Conservation (phyloP, 2,329 filamentous ascomycete genomes). For the Diaporthe ilicicola region DNA sequence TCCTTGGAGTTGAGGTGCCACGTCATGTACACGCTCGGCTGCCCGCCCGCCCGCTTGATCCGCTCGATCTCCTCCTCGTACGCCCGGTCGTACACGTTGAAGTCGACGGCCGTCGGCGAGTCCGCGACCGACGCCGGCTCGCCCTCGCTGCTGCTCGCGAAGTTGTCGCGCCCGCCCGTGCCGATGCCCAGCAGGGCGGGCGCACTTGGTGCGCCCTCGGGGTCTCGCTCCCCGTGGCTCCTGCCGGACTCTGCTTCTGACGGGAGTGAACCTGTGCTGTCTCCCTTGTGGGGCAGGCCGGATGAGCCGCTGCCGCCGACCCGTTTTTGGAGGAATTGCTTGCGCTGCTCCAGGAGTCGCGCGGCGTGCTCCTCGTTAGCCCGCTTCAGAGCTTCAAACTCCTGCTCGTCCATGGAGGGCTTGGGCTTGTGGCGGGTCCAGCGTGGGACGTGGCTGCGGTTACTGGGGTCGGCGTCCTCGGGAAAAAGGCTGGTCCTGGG, state of each 20-base stretch:
- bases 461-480: constrained; percentile 37
- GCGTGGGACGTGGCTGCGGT: background rate
- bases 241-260: background rate
- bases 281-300: background rate
- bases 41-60: constrained; percentile 59
- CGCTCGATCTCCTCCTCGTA: constrained; percentile 84
- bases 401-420: constrained; percentile 33
- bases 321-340: constrained; percentile 46
- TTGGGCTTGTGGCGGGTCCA: constrained; percentile 25
- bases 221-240: constrained; percentile 33
- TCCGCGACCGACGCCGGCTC: constrained; percentile 72
- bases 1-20: constrained; percentile 56
- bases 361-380: constrained; percentile 57
- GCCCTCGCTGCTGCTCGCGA: constrained; percentile 48
- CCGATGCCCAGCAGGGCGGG: constrained; percentile 74
- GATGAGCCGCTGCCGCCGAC: background rate
- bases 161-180: constrained; percentile 63
- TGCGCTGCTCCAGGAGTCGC: constrained; percentile 56
- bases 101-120: constrained; percentile 84
- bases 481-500: constrained; percentile 42
- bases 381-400: constrained; percentile 39
- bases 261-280: background rate
- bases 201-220: constrained; percentile 9
- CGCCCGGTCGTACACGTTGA: constrained; percentile 87
- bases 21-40: constrained; percentile 58